A percentile compares a stretch with the other conserved stretches of the same genome.
Evolutionary conservation across 176 grass and related monocot species (phyloP).

Genomic region (Musa schizocarpa): DNA sequence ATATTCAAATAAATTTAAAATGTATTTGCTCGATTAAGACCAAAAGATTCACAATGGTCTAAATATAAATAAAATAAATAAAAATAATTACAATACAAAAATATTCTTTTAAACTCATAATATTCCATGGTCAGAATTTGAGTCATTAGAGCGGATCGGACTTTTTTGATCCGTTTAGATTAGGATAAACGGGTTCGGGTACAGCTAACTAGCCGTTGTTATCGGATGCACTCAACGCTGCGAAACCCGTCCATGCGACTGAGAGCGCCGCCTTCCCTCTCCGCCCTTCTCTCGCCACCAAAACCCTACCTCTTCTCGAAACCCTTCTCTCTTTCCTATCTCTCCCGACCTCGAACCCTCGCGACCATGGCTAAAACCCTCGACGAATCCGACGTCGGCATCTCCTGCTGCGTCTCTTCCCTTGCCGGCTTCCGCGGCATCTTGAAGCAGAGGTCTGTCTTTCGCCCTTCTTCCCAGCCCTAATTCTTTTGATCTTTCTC

Average conservation of each 20-base stretch:
- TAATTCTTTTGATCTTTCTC: not conserved
- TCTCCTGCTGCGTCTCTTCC: slow-evolving; percentile 76
- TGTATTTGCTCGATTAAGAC: no score
- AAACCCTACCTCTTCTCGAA: not conserved
- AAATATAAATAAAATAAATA: no score
- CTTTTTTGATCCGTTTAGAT: no score
- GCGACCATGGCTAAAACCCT: slow-evolving; percentile 51
- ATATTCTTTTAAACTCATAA: no score
- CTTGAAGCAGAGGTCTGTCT: slow-evolving; percentile 57
- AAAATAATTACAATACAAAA: no score
- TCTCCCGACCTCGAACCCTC: not conserved
- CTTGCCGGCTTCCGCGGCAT: slow-evolving; percentile 71
- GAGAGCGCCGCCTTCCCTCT: not conserved
- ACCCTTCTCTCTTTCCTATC: not conserved
- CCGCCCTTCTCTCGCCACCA: not conserved
- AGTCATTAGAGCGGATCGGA: no score
- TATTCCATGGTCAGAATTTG: no score
- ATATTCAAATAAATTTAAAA: no score
- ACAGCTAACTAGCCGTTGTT: no score
- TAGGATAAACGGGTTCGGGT: no score
- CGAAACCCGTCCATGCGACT: not conserved
- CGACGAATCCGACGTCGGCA: slow-evolving; percentile 67
- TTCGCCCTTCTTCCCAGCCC: not conserved
- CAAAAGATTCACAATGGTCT: no score
- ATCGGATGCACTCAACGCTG: no score